Conservation (phyloP, 192 early-diverging fungal genomes). For the Backusella macrospora region DNA sequence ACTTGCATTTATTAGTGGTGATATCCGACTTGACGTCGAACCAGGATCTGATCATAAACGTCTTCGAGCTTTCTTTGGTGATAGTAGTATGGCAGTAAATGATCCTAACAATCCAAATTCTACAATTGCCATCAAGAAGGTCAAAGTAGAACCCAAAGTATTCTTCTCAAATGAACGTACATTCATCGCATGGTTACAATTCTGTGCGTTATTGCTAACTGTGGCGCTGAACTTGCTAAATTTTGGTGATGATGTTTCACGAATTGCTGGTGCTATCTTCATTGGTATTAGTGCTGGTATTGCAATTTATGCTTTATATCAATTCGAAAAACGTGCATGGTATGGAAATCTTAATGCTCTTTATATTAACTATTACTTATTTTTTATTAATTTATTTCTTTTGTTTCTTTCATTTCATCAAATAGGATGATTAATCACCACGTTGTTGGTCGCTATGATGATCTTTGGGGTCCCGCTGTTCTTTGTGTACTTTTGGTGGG, state of each 20-base stretch:
- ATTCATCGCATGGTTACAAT: conserved; percentile 83
- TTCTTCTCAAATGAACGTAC: conserved; percentile 91
- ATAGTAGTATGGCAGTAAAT: background rate
- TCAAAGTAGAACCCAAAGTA: conserved; percentile 84
- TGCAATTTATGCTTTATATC: conserved; percentile 35
- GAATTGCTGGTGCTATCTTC: conserved; percentile 63
- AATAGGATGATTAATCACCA: conserved; percentile 42
- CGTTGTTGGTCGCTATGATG: conserved; percentile 71
- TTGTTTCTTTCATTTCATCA: background rate
- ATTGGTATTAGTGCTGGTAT: conserved; percentile 31
- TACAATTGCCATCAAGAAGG: conserved; percentile 39
- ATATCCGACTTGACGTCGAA: conserved; percentile 17
- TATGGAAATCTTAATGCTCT: conserved; percentile 21
- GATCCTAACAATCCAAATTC: conserved; percentile 18
- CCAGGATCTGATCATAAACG: background rate
- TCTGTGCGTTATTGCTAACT: conserved; percentile 71
- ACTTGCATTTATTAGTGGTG: background rate
- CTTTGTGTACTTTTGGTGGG: conserved; percentile 68
- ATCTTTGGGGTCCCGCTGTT: conserved; percentile 71
- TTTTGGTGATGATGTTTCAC: conserved; percentile 59
- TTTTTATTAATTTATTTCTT: background rate
- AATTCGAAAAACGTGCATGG: conserved; percentile 39
- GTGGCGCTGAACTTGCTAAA: conserved; percentile 77
- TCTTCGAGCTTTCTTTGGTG: background rate
- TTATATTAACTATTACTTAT: conserved; percentile 2